phyloP scores from a whole-genome alignment of 306 rosid species.

The Malus sieversii region DNA sequence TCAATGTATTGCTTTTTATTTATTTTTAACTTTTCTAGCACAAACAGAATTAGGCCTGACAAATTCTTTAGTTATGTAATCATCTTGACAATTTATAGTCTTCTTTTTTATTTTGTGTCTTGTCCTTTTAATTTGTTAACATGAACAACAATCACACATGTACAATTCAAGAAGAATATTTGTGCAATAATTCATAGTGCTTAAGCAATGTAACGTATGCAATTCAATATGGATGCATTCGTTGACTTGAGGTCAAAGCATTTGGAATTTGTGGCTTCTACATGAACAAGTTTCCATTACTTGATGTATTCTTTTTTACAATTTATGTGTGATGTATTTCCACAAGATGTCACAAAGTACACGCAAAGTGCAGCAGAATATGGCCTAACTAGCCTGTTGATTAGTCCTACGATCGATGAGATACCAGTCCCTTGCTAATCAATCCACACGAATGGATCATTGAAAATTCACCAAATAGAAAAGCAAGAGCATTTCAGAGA shows the following conservation, averaged over 20 bases:
- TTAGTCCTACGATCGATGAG: neutral
- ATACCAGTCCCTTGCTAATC: neutral
- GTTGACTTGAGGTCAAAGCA: neutral
- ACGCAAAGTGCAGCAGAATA: conserved; percentile 15
- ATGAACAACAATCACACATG: neutral
- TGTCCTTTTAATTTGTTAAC: neutral
- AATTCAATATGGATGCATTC: neutral
- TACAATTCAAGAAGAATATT: neutral
- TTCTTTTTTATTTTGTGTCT: neutral
- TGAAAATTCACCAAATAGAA: neutral
- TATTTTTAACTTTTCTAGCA: neutral
- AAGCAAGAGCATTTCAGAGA: neutral
- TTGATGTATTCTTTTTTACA: neutral
- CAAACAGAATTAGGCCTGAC: neutral
- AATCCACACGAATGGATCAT: neutral
- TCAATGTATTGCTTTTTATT: neutral
- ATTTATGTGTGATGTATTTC: neutral
- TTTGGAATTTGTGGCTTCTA: neutral
- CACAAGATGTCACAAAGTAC: conserved; percentile 16
- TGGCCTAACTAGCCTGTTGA: conserved; percentile 3
- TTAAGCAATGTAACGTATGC: neutral
- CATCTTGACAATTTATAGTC: neutral
- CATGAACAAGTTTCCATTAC: neutral
- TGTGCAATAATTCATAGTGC: neutral
- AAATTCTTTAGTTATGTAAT: neutral